Evolutionary conservation across 2,329 filamentous ascomycete species (phyloP), one percentile per base, ranked within the genome.

Genomic region (Colletotrichum australisinense): DNA sequence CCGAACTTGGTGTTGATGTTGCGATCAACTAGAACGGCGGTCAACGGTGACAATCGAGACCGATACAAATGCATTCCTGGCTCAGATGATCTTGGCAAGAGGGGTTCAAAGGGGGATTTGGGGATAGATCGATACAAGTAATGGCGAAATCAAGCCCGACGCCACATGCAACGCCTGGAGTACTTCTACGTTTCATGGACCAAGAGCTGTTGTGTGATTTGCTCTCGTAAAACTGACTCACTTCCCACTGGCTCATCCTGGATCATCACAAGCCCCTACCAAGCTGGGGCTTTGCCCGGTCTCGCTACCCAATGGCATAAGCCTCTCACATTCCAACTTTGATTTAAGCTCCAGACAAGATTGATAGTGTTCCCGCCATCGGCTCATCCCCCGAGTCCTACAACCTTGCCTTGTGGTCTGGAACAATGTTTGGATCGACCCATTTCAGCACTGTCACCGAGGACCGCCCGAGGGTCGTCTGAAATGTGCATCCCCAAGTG

Each of bases 401-500:
- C 14, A 16, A 35, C n/a, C 42, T 28, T 38, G 32, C 14, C 2
- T n/a, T 14, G 16, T 19, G 19, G 35, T 60, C 67, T 49, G 32
- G 46, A 58, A 22, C 52, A 19, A 6, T 28, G 66, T 60, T 49
- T 67, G n/a, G 55, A 14, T 8, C 59, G n/a, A 42, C 70, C 60
- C 19, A 49, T 26, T 73, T 7, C 28, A 60, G 59, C 6, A 30
- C 55, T 38, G 26, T 65, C 55, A 28, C 66, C 59, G 60, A 38
- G 55, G 19, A 32, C 32, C 66, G 35, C 60, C 66, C 22, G 32
- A 38, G 55, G 12, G 22, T 26, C 66, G 28, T 60, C 66, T 22
- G 32, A 60, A 38, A 24, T 52, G 6, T 14, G 11, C 28, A 19
- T 64, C 46, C 28, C 11, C 19, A 24, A 24, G 5, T 32, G 7